Evolutionary conservation across 441 rosid genomes (phyloP).

Genomic region (Populus hybrid): DNA sequence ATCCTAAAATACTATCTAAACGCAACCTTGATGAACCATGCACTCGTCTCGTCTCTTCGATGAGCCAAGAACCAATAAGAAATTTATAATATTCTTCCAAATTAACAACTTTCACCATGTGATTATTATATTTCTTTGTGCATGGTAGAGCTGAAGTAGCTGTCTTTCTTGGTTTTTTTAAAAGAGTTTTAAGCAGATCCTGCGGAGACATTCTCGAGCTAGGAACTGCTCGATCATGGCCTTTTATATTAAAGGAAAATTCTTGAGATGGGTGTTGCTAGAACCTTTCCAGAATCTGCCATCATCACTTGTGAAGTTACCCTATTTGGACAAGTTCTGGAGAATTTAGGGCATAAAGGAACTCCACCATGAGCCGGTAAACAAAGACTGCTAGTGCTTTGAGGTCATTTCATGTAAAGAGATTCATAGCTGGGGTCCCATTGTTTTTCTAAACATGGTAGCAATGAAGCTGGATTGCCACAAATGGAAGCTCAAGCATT

Average conservation of each 20-base stretch:
- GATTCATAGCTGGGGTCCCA: slow-evolving; percentile 8
- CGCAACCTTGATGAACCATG: too few relatives aligned
- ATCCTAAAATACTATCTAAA: too few relatives aligned
- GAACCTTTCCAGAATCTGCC: slow-evolving; percentile 23
- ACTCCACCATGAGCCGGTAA: slow-evolving; percentile 24
- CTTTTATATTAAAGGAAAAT: slow-evolving; percentile 16
- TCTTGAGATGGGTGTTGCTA: not conserved
- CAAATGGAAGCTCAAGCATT: slow-evolving; percentile 15
- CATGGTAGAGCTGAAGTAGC: too few relatives aligned
- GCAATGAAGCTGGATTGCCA: slow-evolving; percentile 18
- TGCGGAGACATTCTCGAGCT: slow-evolving; percentile 27
- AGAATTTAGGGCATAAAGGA: slow-evolving; percentile 26
- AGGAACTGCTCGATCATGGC: slow-evolving; percentile 1
- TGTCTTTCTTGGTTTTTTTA: too few relatives aligned
- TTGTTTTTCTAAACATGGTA: slow-evolving; percentile 12
- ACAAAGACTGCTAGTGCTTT: slow-evolving; percentile 14
- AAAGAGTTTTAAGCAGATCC: slow-evolving; percentile 10
- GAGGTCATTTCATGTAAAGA: slow-evolving; percentile 33
- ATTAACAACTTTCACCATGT: not conserved
- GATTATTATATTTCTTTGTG: not conserved
- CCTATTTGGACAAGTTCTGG: not conserved
- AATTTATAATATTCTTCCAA: not conserved
- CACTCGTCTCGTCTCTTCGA: too few relatives aligned
- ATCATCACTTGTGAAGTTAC: not conserved
- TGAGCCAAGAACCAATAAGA: not conserved